Percentiles rank a stretch among this genome's conserved stretches.
Conservation (phyloP, 345 rosid species). For the Chamaenerion angustifolium region DNA sequence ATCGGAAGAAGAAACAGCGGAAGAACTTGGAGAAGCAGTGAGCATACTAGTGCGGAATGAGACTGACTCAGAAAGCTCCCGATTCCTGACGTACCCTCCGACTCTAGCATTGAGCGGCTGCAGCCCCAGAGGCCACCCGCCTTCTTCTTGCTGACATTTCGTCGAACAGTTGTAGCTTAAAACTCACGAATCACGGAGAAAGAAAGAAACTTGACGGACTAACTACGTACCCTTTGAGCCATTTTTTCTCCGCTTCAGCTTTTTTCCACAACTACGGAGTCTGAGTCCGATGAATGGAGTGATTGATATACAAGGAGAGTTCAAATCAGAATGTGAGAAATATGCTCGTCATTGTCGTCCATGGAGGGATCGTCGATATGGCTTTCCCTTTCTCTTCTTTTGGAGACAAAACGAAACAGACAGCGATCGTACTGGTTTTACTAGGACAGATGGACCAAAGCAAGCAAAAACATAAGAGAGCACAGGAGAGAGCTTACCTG, state of each 20-base stretch:
- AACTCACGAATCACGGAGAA: neutral
- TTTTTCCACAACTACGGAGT: too few relatives aligned
- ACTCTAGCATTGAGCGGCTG: slow-evolving; percentile 63
- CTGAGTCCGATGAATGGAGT: neutral
- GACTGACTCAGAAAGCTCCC: slow-evolving; percentile 41
- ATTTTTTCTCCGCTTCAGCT: neutral
- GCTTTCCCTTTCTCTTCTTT: slow-evolving; percentile 5
- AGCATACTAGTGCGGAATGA: slow-evolving; percentile 48
- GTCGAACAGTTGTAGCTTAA: slow-evolving; percentile 6
- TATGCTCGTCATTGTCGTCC: neutral
- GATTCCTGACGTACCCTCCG: slow-evolving; percentile 48
- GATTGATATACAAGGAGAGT: slow-evolving; percentile 3
- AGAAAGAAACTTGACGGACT: neutral
- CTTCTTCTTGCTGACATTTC: slow-evolving; percentile 29
- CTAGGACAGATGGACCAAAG: too few relatives aligned
- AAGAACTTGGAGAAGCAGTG: slow-evolving; percentile 41
- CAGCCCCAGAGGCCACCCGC: slow-evolving; percentile 84
- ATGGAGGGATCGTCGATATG: too few relatives aligned
- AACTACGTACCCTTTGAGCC: slow-evolving; percentile 3
- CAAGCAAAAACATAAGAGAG: too few relatives aligned
- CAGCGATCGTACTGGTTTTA: neutral
- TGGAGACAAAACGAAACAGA: neutral
- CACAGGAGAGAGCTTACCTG: too few relatives aligned
- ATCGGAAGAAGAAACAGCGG: slow-evolving; percentile 43
- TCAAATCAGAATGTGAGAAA: neutral